Evolutionary conservation across 129 eudicot genomes (phyloP).

Genomic region (Ambrosia trifida): DNA sequence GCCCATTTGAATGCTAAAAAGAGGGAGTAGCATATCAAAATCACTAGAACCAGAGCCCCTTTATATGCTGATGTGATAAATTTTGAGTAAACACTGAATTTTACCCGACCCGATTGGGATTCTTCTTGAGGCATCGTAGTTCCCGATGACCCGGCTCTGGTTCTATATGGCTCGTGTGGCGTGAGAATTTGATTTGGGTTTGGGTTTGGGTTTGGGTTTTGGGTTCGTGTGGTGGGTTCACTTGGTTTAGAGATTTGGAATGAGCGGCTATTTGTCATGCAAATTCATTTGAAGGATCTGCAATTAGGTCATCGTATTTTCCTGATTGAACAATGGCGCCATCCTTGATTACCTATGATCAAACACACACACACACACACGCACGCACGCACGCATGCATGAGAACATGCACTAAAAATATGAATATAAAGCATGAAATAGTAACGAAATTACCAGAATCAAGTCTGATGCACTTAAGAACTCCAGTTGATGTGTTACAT

Average conservation of each 20-base stretch:
- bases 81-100: slow-evolving; percentile 59
- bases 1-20: slow-evolving; percentile 79
- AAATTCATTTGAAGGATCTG: slow-evolving; percentile 59
- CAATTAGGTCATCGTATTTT: slow-evolving; percentile 57
- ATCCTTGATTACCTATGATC: slow-evolving; percentile 72
- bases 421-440: background rate
- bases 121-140: slow-evolving; percentile 52
- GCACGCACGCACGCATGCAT: background rate
- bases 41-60: slow-evolving; percentile 83
- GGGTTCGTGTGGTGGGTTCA: slow-evolving; percentile 42
- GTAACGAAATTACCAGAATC: slow-evolving; percentile 57
- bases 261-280: slow-evolving; percentile 69
- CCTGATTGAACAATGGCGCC: slow-evolving; percentile 81
- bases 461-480: slow-evolving; percentile 77
- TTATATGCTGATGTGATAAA: slow-evolving; percentile 64
- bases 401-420: background rate
- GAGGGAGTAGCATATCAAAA: slow-evolving; percentile 66
- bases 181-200: slow-evolving; percentile 29
- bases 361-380: background rate
- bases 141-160: slow-evolving; percentile 23
- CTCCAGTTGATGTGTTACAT: slow-evolving; percentile 91
- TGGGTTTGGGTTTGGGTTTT: no score
- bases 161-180: slow-evolving; percentile 33
- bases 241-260: slow-evolving; percentile 57
- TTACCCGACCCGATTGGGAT: slow-evolving; percentile 69